Conservation (phyloP, 2,329 filamentous ascomycete species). For the Paramyrothecium sp. region DNA sequence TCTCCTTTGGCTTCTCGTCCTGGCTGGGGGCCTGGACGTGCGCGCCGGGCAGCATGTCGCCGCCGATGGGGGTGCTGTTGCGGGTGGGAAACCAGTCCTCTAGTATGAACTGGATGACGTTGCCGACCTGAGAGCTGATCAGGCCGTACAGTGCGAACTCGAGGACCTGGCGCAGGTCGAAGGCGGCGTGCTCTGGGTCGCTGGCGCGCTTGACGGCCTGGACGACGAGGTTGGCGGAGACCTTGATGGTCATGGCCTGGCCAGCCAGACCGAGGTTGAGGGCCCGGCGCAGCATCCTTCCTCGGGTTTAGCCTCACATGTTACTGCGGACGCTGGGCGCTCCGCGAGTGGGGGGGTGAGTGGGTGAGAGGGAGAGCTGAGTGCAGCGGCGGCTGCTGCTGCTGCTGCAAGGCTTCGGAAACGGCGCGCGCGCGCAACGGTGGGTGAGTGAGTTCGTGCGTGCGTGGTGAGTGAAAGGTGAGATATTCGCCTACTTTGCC, state of each 20-base stretch:
- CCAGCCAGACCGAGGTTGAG: conserved; percentile 24
- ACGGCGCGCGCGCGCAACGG: too few species aligned
- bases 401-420: too few species aligned
- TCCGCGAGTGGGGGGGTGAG: too few species aligned
- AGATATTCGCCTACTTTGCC: too few species aligned
- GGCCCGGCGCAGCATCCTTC: conserved; percentile 16
- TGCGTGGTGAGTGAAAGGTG: neutral
- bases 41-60: conserved; percentile 16
- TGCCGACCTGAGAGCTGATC: conserved; percentile 32
- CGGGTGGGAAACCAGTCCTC: conserved; percentile 32
- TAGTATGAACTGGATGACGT: conserved; percentile 31
- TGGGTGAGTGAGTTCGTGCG: neutral
- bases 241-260: conserved; percentile 26
- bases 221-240: conserved; percentile 28
- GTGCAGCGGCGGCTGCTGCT: too few species aligned
- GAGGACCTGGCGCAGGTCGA: conserved; percentile 31
- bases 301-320: neutral
- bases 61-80: conserved; percentile 11
- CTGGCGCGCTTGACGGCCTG: conserved; percentile 19
- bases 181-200: conserved; percentile 12
- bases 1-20: conserved; percentile 17
- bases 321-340: neutral
- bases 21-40: conserved; percentile 13
- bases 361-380: too few species aligned
- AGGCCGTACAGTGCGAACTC: conserved; percentile 34